Evolutionary conservation across 169 alveolate species (phyloP), one percentile per base, ranked within the genome.

Genomic region (Plasmodium billcollinsi): DNA sequence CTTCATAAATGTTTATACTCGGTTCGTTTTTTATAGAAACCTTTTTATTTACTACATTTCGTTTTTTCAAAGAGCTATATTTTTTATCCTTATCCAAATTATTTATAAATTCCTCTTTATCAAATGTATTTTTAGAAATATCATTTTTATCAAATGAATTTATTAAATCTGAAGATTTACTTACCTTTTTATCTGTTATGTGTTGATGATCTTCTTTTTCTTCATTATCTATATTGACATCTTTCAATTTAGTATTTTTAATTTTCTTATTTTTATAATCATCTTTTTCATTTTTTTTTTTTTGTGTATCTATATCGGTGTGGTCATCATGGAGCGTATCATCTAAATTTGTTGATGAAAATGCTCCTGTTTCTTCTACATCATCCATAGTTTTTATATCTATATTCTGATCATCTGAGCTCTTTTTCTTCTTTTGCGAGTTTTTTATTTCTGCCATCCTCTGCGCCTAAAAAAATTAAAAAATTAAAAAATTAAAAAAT

Each of bases 401-500:
- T 15, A 8, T 50, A 66, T 78, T 58, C 33, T 49, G 61, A 8
- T 4, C 11, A 45, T n/a, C 3, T 65, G 18, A 7, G 1, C 2
- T 50, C 15, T 78, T 58, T 15, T 65, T 67, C 4, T 78, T 78
- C 14, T 66, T 78, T 18, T 58, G 65, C 47, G 76, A 69, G 33
- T 63, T 78, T 59, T 66, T 78, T 6, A 78, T 65, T 50, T 78
- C 76, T 9, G 89, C 76, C 20, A 50, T 78, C 54, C 89, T 78
- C 39, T 78, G 80, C 5, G 89, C 89, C 89, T 78, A 11, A 9
- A 43, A 59, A 71, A 21, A 20, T 4, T 1, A 24, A 50, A 18
- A 47, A 14, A 39, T 1, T 8, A 18, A 4, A 9, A 11, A 15
- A 9, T 1, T 21, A 33, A 20, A 21, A 18, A 47, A 14, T n/a